phyloP scores from a whole-genome alignment of 257 asterid genomes.

The Ehretia macrophylla region DNA sequence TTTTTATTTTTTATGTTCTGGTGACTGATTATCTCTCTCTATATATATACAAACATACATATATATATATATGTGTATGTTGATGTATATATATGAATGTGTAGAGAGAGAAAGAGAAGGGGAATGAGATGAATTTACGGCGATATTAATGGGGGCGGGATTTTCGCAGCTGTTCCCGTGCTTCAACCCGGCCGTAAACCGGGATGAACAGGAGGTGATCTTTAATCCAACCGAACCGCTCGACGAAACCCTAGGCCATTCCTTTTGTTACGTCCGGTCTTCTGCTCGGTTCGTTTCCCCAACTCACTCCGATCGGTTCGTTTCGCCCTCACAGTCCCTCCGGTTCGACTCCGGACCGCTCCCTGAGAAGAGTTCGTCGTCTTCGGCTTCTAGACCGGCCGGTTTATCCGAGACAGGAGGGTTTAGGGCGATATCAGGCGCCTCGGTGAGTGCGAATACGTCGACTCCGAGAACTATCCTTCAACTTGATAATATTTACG shows the following conservation, averaged over 20 bases:
- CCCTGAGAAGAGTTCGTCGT: neutral
- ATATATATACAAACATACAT: neutral
- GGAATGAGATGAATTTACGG: slow-evolving; percentile 9
- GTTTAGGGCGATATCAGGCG: slow-evolving; percentile 25
- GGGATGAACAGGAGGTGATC: slow-evolving; percentile 14
- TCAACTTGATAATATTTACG: slow-evolving; percentile 17
- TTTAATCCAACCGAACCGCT: slow-evolving; percentile 17
- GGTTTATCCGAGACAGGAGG: slow-evolving; percentile 20
- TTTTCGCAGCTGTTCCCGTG: slow-evolving; percentile 23
- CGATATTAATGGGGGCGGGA: slow-evolving; percentile 16
- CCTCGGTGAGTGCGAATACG: slow-evolving; percentile 23
- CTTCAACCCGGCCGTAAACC: slow-evolving; percentile 18
- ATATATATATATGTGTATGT: neutral
- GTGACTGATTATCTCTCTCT: neutral
- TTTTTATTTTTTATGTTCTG: no score
- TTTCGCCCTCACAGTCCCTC: slow-evolving; percentile 25
- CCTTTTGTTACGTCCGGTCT: slow-evolving; percentile 25
- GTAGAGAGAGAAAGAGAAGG: neutral
- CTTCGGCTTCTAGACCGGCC: neutral
- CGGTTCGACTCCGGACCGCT: slow-evolving; percentile 19
- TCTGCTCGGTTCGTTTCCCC: slow-evolving; percentile 19
- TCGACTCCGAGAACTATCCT: slow-evolving; percentile 22
- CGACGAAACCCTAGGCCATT: slow-evolving; percentile 27
- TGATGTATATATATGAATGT: neutral
- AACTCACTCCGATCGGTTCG: slow-evolving; percentile 20